Evolutionary conservation across 768 basidiomycete genomes (phyloP), one percentile per base, ranked within the genome.

Genomic region (Kwoniella dejecticola): DNA sequence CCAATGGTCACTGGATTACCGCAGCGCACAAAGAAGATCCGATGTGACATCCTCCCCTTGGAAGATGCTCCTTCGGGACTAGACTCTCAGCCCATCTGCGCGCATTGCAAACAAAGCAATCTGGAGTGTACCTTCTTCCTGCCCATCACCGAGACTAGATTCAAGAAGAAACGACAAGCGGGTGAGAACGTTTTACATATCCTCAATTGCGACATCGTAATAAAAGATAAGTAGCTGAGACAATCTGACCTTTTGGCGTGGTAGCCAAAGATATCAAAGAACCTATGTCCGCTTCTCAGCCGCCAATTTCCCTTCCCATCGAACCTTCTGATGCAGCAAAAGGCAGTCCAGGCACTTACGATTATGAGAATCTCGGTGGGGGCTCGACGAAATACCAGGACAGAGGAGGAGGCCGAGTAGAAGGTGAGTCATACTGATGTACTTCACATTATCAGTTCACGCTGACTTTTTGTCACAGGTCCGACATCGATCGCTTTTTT

Each of bases 71-170:
- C 49, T 88, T 91, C 46, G 13, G 62, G 24, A 17, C 45, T 21
- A n/a, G 64, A 63, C 3, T 52, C 40, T 13, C 89, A 89, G 0
- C 87, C 89, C 17, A 74, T 89, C 49, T 97, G 93, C 75, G 89
- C 92, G 69, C 94, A 97, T 78, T 98, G 95, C 84, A 90, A 91
- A 74, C 90, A 92, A 75, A 91, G 92, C 71, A 84, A 85, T 44
- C 90, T 93, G 68, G 91, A 95, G 66, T 96, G 95, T 78, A 96
- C 94, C 4, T 96, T 94, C 81, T 95, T 96, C 83, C 86, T 98
- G 12, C 96, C 96, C 40, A 99, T 99, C 70, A 91, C 95, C 10
- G 96, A 98, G 79, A 99, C 96, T 0, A 88, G 96, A 19, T 99
- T 97, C 84, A 97, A 97, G 82, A 96, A 96, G 83, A 92, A 92